phyloP scores from a whole-genome alignment of 345 rosid genomes.

The Hibiscus tridactylites region DNA sequence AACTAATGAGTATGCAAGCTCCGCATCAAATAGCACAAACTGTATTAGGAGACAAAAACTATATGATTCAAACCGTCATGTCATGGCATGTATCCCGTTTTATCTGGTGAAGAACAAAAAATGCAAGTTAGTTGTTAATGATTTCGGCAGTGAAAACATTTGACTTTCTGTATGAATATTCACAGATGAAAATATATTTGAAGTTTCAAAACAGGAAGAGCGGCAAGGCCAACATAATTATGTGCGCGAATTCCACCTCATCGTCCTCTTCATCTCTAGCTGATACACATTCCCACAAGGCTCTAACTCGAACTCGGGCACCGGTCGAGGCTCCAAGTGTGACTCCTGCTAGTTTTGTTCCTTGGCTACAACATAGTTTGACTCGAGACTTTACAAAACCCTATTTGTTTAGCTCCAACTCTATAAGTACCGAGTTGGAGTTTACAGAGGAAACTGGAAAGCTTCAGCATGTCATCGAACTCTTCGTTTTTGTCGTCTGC shows the following conservation, averaged over 20 bases:
- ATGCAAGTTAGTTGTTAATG: too few relatives aligned
- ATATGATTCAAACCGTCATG: too few relatives aligned
- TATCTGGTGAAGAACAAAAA: too few relatives aligned
- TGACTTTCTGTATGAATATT: too few relatives aligned
- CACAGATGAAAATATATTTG: too few relatives aligned
- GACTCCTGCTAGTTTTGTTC: constrained; percentile 26
- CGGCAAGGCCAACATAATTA: too few relatives aligned
- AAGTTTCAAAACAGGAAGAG: too few relatives aligned
- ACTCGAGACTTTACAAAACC: constrained; percentile 80
- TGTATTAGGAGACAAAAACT: too few relatives aligned
- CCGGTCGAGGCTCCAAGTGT: constrained; percentile 8
- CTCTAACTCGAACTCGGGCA: neutral
- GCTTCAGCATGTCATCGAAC: constrained; percentile 70
- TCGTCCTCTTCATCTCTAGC: constrained; percentile 5
- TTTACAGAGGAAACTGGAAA: constrained; percentile 65
- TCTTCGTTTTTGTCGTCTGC: constrained; percentile 84
- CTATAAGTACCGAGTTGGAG: constrained; percentile 46
- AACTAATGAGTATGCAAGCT: too few relatives aligned
- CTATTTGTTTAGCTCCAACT: constrained; percentile 32
- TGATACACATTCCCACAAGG: neutral
- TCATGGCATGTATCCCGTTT: too few relatives aligned
- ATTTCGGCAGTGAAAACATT: too few relatives aligned
- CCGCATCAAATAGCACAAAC: too few relatives aligned
- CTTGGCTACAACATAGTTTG: constrained; percentile 46
- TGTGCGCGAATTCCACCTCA: constrained; percentile 4